A percentile compares a stretch with the other conserved stretches of the same genome.
Conservation (phyloP, 768 basidiomycete species). For the Rhizopogon salebrosus region DNA sequence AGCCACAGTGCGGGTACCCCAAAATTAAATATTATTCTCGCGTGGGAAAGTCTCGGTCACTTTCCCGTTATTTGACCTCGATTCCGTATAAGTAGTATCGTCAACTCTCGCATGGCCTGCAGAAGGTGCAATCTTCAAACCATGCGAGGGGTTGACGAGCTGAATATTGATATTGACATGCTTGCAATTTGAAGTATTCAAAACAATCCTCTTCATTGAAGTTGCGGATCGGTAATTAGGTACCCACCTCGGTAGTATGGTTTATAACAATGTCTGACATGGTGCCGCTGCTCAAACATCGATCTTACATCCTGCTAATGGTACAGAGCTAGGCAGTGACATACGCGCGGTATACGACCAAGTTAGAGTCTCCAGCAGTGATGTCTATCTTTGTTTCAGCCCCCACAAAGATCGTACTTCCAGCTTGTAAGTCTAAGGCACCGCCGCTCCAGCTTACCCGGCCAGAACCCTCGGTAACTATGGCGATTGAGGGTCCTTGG, state of each 20-base stretch:
- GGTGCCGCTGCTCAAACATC: background rate
- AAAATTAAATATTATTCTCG: too few relatives aligned
- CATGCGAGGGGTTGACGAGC: background rate
- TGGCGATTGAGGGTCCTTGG: conserved; percentile 79
- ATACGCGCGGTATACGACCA: conserved; percentile 26
- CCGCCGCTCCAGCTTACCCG: conserved; percentile 43
- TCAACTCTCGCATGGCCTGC: too few relatives aligned
- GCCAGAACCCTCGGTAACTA: conserved; percentile 71
- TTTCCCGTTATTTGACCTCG: too few relatives aligned
- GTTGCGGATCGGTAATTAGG: background rate
- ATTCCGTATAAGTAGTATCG: too few relatives aligned
- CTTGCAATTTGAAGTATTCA: too few relatives aligned
- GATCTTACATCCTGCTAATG: background rate
- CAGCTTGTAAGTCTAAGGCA: conserved; percentile 43
- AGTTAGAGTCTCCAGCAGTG: conserved; percentile 19
- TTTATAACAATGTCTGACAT: too few relatives aligned
- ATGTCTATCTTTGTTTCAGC: conserved; percentile 60
- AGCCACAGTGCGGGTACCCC: too few relatives aligned
- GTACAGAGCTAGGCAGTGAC: conserved; percentile 8
- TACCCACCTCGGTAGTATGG: background rate
- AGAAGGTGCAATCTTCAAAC: too few relatives aligned
- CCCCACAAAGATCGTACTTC: conserved; percentile 81
- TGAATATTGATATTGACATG: background rate
- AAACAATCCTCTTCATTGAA: too few relatives aligned
- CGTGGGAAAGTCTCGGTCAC: too few relatives aligned